Evolutionary conservation across 805 yeast genomes (phyloP), one percentile per base, ranked within the genome.

Genomic region (Myxozyma geophila): DNA sequence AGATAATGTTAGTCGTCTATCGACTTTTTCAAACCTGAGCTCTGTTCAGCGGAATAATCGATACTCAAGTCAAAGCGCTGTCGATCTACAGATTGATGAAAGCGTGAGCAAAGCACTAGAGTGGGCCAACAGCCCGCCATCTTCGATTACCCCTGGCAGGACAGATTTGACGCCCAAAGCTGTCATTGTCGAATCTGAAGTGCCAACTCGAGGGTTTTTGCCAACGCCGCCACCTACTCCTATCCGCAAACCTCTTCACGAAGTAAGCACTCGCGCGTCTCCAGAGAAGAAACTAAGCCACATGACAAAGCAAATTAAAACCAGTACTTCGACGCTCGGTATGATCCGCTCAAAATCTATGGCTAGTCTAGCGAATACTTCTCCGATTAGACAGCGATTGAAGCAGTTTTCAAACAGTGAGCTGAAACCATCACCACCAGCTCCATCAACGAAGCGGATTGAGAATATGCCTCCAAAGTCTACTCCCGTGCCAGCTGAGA

Each of bases 51-150:
- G 17, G 28, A 28, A 28, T 28, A 28, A 28, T 28, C 28, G 28
- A 5, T 28, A 28, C 7, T 5, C 41, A n/a, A 21, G 37, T 7
- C 44, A 43, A 10, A 35, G 39, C 13, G 33, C 43, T 21, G 56
- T 51, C 21, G 28, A 28, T 28, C 33, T 58, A 9, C 56, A 58
- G 37, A 33, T 58, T n/a, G 61, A 58, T 13, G 61, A 58, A 12
- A 54, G 39, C 19, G 36, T 58, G 9, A 49, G 55, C 15, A n/a
- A 39, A 7, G 61, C 61, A 12, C n/a, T 58, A 23, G 39, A 41
- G 28, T 58, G 61, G 61, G 61, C 61, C n/a, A 51, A 50, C 37
- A 37, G 44, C 15, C 54, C 54, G 21, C 40, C 40, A 13, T 33
- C 53, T 10, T 35, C 54, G 41, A 19, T 37, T 17, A 13, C 54